These are phyloP conservation scores for Solanum hybrid DNA, from an alignment of 305 asterid genomes.

Conservation along the genomic window DNA sequence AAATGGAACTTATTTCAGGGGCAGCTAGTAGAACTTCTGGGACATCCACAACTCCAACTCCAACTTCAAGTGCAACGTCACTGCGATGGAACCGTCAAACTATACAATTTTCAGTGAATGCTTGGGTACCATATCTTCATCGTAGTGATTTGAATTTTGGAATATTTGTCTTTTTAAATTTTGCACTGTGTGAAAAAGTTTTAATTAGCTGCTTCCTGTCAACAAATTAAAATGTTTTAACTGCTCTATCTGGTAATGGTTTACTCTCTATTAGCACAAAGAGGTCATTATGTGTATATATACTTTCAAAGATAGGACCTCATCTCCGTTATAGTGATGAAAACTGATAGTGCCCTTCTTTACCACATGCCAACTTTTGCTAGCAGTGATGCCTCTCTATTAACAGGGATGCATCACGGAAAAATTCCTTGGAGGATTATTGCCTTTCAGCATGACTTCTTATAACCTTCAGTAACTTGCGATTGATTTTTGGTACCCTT, in stretches of 20 bases:
- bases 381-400: not conserved
- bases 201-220: not conserved
- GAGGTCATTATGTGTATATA: not conserved
- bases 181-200: not conserved
- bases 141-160: not conserved
- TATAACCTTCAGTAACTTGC: not conserved
- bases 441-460: not conserved
- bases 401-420: not conserved
- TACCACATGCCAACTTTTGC: not conserved
- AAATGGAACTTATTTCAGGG: slow-evolving; percentile 28
- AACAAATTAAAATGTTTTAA: not conserved
- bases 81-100: slow-evolving; percentile 70
- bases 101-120: slow-evolving; percentile 78
- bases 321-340: not conserved
- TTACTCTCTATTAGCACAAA: not conserved
- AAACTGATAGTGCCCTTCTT: not conserved
- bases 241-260: not conserved
- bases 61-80: slow-evolving; percentile 45
- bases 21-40: slow-evolving; percentile 63
- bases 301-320: not conserved
- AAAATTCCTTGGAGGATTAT: not conserved
- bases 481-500: not conserved
- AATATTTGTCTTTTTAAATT: not conserved
- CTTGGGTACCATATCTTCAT: slow-evolving; percentile 60
- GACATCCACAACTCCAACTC: slow-evolving; percentile 36